Evolutionary conservation across 176 grass and related monocot species (phyloP), one percentile per base, ranked within the genome.

Genomic region (Chrysopogon serrulatus): DNA sequence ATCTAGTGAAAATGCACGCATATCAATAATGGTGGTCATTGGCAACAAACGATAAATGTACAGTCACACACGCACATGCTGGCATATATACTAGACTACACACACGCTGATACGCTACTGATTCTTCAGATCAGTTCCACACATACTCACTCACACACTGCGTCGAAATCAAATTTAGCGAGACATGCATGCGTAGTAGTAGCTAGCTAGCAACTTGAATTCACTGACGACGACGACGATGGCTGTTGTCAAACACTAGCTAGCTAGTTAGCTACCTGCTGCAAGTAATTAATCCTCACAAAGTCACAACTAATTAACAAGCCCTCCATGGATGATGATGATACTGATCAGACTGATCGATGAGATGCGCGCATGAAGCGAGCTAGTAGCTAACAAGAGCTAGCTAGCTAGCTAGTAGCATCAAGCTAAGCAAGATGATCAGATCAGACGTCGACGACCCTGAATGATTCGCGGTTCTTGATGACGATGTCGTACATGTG

Each of bases 401-500:
- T 21, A 19, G 17, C 48, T 51, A 51, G 48, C 47, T n/a, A n/a
- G n/a, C n/a, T n/a, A n/a, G n/a, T n/a, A n/a, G n/a, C n/a, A n/a
- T n/a, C n/a, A n/a, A n/a, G n/a, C n/a, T n/a, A 42, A n/a, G n/a
- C n/a, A n/a, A n/a, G n/a, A n/a, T n/a, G n/a, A n/a, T n/a, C n/a
- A n/a, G n/a, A n/a, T n/a, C 30, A 79, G 77, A 79, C 32, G 79
- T 97, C 89, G 71, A 93, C 60, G 63, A 97, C 94, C 33, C 77
- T 83, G 94, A 97, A 97, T n/a, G 89, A 83, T 0, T 97, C 87
- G 14, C 91, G 71, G 84, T 94, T 97, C 84, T 97, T 97, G 91
- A 97, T 15, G 78, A 97, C 91, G 57, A 97, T 90, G 81, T 97
- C 94, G 44, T 91, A 97, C 94, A 97, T 97, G 82, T 97, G 91